phyloP scores from a whole-genome alignment of 1,284 basidiomycete genomes.

The Rhodotorula sp. region DNA sequence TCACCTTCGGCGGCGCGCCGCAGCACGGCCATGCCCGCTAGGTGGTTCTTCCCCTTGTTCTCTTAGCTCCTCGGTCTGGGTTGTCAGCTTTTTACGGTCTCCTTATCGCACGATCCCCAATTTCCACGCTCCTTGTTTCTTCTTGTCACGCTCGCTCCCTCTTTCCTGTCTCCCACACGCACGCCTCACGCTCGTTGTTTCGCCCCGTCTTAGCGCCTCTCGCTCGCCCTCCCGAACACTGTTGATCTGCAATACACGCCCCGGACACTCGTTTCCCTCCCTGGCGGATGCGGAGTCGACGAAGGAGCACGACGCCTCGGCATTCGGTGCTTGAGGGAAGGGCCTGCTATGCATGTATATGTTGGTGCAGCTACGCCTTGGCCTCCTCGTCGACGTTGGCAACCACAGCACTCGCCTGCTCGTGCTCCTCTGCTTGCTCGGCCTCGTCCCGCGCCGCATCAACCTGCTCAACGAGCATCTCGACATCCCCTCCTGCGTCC shows the following conservation, averaged over 20 bases:
- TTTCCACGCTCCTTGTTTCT: too few species aligned
- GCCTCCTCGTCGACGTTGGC: background rate
- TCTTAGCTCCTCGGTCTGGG: too few species aligned
- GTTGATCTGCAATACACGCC: background rate
- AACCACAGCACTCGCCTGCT: background rate
- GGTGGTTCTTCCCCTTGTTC: too few species aligned
- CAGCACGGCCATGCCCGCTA: too few species aligned
- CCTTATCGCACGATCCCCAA: too few species aligned
- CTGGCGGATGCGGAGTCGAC: background rate
- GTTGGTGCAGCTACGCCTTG: too few species aligned
- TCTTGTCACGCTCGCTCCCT: too few species aligned
- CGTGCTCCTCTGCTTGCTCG: background rate
- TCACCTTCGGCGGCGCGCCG: background rate
- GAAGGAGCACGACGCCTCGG: too few species aligned
- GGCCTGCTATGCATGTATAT: rapidly evolving
- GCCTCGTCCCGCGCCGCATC: background rate
- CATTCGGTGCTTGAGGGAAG: background rate
- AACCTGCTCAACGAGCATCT: background rate
- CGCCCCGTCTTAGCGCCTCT: too few species aligned
- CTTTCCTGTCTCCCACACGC: too few species aligned
- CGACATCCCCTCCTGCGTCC: conserved; percentile 1
- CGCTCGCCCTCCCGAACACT: background rate
- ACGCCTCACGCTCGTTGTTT: background rate
- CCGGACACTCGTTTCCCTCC: background rate
- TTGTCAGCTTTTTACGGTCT: too few species aligned